Percentiles rank a stretch among this genome's conserved stretches.
Evolutionary conservation across 2,329 filamentous ascomycete species (phyloP).

Genomic region (Fusarium sp.): DNA sequence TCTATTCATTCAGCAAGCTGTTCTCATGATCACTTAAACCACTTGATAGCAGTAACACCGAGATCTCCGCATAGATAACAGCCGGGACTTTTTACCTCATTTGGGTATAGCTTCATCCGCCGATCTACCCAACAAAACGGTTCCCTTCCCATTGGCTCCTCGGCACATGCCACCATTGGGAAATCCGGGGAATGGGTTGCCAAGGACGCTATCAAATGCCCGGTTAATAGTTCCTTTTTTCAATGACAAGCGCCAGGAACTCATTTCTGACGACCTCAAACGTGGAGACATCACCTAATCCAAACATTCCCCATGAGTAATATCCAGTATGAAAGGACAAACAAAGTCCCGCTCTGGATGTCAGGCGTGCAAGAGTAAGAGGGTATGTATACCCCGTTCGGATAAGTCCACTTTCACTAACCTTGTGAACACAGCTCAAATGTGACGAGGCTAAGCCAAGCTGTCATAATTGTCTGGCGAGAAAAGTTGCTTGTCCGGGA

Average conservation of each 20-base stretch:
- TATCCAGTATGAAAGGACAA: constrained; percentile 24
- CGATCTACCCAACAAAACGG: constrained; percentile 9
- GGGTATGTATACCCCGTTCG: constrained; percentile 6
- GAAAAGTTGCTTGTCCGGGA: constrained; percentile 22
- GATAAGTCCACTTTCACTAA: not conserved
- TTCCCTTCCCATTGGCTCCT: constrained; percentile 23
- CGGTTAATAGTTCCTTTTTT: constrained; percentile 12
- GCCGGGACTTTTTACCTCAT: constrained; percentile 34
- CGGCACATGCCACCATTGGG: constrained; percentile 3
- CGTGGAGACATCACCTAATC: constrained; percentile 7
- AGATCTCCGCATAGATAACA: constrained; percentile 27
- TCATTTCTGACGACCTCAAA: not conserved
- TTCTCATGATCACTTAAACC: constrained; percentile 19
- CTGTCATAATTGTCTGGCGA: constrained; percentile 23
- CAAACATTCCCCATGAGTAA: not conserved
- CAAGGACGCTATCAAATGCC: not conserved
- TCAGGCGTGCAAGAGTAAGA: constrained; percentile 28
- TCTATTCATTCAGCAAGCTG: not conserved
- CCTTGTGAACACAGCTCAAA: constrained; percentile 19
- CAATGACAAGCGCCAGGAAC: constrained; percentile 9
- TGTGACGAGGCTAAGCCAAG: constrained; percentile 31
- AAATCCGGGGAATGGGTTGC: constrained; percentile 24
- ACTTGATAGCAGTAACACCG: constrained; percentile 3
- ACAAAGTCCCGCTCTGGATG: constrained; percentile 35
- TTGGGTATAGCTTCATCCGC: constrained; percentile 29